These are phyloP conservation scores for Aaosphaeria arxii DNA, from an alignment of 2,329 filamentous ascomycete species.

Conservation along the genomic window DNA sequence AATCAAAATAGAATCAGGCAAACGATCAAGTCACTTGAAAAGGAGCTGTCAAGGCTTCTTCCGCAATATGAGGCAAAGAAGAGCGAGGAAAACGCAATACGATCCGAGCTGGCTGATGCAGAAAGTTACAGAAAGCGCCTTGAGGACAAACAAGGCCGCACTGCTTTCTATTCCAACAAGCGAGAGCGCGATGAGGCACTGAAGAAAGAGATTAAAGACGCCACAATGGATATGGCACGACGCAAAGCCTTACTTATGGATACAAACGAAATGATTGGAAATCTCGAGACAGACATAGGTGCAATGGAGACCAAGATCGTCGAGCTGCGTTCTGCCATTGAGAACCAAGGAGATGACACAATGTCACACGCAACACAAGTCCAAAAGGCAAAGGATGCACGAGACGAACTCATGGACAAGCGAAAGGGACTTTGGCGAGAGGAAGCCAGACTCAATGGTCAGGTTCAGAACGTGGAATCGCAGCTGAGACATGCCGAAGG, in stretches of 20 bases:
- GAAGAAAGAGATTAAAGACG: conserved; percentile 74
- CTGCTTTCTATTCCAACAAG: conserved; percentile 83
- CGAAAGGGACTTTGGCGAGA: conserved; percentile 85
- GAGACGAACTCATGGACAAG: conserved; percentile 80
- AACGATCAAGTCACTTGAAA: conserved; percentile 73
- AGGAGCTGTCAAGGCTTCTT: conserved; percentile 69
- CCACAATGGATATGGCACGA: conserved; percentile 70
- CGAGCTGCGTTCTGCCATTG: conserved; percentile 67
- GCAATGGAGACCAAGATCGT: conserved; percentile 71
- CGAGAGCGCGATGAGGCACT: conserved; percentile 83
- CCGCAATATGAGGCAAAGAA: conserved; percentile 75
- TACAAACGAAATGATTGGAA: conserved; percentile 75
- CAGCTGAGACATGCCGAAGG: conserved; percentile 77
- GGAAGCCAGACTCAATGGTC: conserved; percentile 79
- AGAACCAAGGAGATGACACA: conserved; percentile 74
- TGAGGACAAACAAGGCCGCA: conserved; percentile 88
- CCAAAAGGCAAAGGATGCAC: conserved; percentile 71
- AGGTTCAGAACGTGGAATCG: conserved; percentile 70
- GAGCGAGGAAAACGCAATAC: conserved; percentile 67
- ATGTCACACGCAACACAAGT: conserved; percentile 71
- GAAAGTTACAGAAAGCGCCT: conserved; percentile 74
- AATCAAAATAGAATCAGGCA: conserved; percentile 70
- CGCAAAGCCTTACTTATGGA: conserved; percentile 84
- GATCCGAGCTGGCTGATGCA: conserved; percentile 70
- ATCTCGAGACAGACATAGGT: conserved; percentile 68